These are phyloP conservation scores for Oryza coarctata DNA, from an alignment of 176 grass and related monocot species.

Conservation along the genomic window DNA sequence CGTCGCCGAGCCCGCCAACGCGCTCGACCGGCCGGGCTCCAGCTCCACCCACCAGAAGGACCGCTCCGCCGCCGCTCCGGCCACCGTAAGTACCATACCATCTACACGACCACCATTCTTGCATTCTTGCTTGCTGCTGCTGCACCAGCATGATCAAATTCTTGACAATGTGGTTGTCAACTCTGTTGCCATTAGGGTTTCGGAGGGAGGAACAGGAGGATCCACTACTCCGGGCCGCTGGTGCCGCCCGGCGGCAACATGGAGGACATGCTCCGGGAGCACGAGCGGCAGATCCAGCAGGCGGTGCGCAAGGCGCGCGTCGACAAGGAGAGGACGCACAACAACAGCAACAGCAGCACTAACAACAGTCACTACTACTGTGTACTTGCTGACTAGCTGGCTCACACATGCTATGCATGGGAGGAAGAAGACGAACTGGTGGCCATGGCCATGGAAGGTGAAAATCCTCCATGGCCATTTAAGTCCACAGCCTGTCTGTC, in stretches of 20 bases:
- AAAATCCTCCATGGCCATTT: constrained; percentile 7
- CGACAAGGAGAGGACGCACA: constrained; percentile 43
- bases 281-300: constrained; percentile 72
- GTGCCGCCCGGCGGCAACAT: constrained; percentile 61
- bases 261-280: constrained; percentile 74
- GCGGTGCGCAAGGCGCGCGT: constrained; percentile 61
- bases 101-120: not conserved
- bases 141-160: not conserved
- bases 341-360: not conserved
- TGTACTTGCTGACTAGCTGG: not conserved
- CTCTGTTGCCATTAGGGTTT: constrained; percentile 32
- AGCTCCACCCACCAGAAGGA: constrained; percentile 52
- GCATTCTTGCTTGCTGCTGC: not conserved
- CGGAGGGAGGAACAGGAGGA: constrained; percentile 45
- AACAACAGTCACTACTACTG: constrained; percentile 35
- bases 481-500: not conserved
- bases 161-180: not conserved
- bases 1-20: constrained; percentile 47
- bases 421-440: not conserved
- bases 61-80: constrained; percentile 1
- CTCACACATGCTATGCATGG: not conserved
- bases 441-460: not conserved
- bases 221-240: constrained; percentile 75
- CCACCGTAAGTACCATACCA: constrained; percentile 37
- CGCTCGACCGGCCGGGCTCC: constrained; percentile 43